Base-by-base conservation (phyloP, 371 early-diverging fungal genomes). In the Coemansia sp. region DNA sequence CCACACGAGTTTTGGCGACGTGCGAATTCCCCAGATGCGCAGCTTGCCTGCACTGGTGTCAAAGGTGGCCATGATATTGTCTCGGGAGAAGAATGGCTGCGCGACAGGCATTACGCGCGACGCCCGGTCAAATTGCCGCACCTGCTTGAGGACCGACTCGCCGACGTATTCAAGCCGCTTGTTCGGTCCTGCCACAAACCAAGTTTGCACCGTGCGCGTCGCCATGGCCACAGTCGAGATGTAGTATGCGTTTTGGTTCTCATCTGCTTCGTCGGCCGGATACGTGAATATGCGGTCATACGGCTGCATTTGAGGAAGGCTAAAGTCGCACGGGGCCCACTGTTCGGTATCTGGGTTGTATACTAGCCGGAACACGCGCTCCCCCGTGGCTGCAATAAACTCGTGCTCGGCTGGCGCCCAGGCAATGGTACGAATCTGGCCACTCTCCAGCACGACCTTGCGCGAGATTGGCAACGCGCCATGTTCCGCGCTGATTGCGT, bases 31-130 rank as follows among this genome's bases (percentile, higher is more conserved):
- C 76, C 76, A 76, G 31, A 76, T 76, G 34, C 48, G 59, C 51
- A 76, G 55, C 31, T 63, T 55, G 38, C 76, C 68, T n/a, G 54
- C 68, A 36, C 45, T 60, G 31, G 63, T 53, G 30, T 76, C 68
- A 55, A 73, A 76, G 2, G 76, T 76, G 13, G 65, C 76, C 69
- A 76, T 55, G n/a, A 76, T 63, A 51, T 76, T 76, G 58, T 76
- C 76, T 39, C 54, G 72, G 14, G 76, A 67, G 39, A 71, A 73
- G 38, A 76, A 72, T 11, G 76, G 76, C 16, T 73, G 58, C 5
- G 75, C 38, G 2, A 68, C 76, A 1, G 76, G 76, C 76, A 76
- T 76, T 11, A 76, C 76, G 1, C 76, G 68, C 30, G 76, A 75
- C 5, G 69, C 72, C 6, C 49, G 64, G 55, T 76, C 76, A 50